Evolutionary conservation across 176 grass and related monocot genomes (phyloP), one percentile per base, ranked within the genome.

Genomic region (Stipa capillata): DNA sequence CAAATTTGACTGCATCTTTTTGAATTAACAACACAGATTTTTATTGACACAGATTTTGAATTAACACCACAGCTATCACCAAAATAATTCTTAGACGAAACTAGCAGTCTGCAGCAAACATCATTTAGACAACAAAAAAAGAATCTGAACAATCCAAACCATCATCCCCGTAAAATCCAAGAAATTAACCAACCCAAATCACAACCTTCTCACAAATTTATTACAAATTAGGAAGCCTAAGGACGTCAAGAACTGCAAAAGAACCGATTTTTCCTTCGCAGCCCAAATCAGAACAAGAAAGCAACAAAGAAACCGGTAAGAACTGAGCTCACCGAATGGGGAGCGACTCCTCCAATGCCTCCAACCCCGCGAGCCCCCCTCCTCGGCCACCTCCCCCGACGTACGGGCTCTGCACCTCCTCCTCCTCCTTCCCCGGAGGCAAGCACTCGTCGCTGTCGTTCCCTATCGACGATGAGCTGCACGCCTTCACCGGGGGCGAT

Each of bases 341-440:
- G 1, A 91, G 89, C 76, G 85, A 79, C 76, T 84, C 76, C 76
- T 91, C 89, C 81, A 91, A 87, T 62, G 89, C 84, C 72, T 91
- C 66, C 51, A 91, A 64, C 18, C 66, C 85, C 11, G 21, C 42
- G 7, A 87, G 54, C 24, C 63, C 69, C 29, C 61, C 44, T 66
- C 51, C 60, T 42, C 57, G 53, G 7, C 6, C 65, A 25, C 9
- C 62, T 43, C 39, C 72, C 16, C 64, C 81, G 23, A 6, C 48
- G 42, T 78, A 91, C 54, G 81, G 63, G 56, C 89, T 91, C 89
- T 91, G 85, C 58, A 59, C 89, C 85, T 91, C 85, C 17, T 49
- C 88, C 59, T 83, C 84, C 50, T 83, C 72, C 76, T 74, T 48
- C 65, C 86, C 85, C 37, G 41, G 78, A 53, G 57, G 74, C 74